Conservation (phyloP, 2,329 filamentous ascomycete species). For the Plectosphaerella sp. region DNA sequence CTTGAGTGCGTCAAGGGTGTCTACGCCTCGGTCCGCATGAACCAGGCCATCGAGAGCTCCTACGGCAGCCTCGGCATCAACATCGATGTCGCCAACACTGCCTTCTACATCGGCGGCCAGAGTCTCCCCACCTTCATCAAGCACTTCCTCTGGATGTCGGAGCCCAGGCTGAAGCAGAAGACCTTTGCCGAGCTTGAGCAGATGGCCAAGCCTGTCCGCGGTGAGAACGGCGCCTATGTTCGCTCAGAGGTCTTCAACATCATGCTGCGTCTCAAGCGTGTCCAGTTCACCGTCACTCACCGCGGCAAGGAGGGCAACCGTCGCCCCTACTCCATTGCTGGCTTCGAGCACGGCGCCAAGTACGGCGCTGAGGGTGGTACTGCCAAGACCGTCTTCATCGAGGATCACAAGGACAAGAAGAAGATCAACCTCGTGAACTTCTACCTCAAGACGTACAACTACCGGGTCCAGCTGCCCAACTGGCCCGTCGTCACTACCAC, state of each 20-base stretch:
- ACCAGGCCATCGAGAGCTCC: constrained; percentile 42
- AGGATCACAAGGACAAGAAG: constrained; percentile 34
- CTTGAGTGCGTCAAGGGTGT: constrained; percentile 83
- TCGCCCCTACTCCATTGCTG: constrained; percentile 48
- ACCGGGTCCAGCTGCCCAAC: constrained; percentile 37
- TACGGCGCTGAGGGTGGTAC: constrained; percentile 41
- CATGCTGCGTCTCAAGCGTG: constrained; percentile 47
- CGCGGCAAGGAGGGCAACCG: constrained; percentile 38
- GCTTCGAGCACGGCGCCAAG: constrained; percentile 41
- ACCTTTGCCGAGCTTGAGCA: constrained; percentile 19
- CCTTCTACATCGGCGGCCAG: constrained; percentile 64
- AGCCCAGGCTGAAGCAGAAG: neutral
- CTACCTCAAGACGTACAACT: constrained; percentile 50
- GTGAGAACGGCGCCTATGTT: constrained; percentile 15
- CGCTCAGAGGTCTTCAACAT: constrained; percentile 50
- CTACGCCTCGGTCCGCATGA: constrained; percentile 79
- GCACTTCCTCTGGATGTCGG: constrained; percentile 20
- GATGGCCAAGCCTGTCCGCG: constrained; percentile 28
- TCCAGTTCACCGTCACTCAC: constrained; percentile 55
- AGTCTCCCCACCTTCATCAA: constrained; percentile 25
- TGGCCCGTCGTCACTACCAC: constrained; percentile 57
- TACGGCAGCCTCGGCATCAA: constrained; percentile 69
- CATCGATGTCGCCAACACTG: constrained; percentile 85
- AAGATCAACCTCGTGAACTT: constrained; percentile 49
- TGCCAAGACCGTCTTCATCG: constrained; percentile 40